Base-by-base conservation (phyloP, 352 stramenopile species). In the Pythium graminicola region DNA sequence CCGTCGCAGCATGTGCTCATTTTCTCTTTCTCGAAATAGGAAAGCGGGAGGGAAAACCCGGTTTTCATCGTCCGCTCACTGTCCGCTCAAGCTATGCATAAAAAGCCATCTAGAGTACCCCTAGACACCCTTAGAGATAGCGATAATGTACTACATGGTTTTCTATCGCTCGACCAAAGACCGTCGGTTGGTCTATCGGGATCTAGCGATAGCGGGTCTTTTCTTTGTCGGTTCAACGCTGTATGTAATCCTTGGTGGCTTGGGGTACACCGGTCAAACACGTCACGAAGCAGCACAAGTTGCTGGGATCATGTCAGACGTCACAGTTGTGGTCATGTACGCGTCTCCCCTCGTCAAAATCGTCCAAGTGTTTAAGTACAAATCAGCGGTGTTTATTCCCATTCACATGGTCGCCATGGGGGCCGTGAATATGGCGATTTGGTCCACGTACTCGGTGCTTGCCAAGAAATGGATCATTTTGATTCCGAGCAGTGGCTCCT, bases 301-400 rank as follows among this genome's bases (percentile, higher is more conserved):
- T 10, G 59, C 70, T 16, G 70, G 65, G 1, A 75, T 70, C 48
- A 32, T 81, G 27, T 54, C 56, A 7, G 75, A 79, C 41, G 19
- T 75, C 9, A 69, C 76, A 16, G 71, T 60, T 4, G 26, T 82
- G 48, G 47, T 81, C 41, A 29, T 82, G 26, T 82, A 79, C 62
- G 64, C 60, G 32, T 85, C 71, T 24, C 74, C 74, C 3, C 77
- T 85, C 36, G 67, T 77, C 31, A 85, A 76, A 36, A 64, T 82
- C 51, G 48, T 49, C 26, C 56, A 74, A 24, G 74, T 85, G 13
- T 27, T 82, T 44, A 64, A 61, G 54, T 67, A 70, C 65, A 68
- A 68, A 26, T 75, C 69, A 16, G 70, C 65, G 0, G 63, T 81
- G 33, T 73, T 75, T 58, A 69, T 85, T 38, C 71, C 73, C 8